Conservation (phyloP, 768 basidiomycete species). For the Pleurotus giganteus region DNA sequence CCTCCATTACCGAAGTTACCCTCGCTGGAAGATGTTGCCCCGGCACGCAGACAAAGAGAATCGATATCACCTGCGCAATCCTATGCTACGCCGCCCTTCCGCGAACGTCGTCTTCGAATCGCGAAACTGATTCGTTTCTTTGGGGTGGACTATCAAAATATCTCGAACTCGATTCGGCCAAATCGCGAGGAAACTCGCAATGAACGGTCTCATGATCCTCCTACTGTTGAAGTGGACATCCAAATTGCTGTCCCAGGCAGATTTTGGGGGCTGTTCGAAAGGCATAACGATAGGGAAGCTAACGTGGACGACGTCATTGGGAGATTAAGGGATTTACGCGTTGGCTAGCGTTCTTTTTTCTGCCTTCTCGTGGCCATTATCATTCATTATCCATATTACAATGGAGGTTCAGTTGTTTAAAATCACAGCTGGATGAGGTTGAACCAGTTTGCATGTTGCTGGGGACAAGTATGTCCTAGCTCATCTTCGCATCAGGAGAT, state of each 20-base stretch:
- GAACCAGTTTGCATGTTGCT: too few species aligned
- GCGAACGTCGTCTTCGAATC: constrained; percentile 41
- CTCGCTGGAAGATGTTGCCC: neutral
- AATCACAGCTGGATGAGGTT: too few species aligned
- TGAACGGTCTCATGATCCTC: constrained; percentile 3
- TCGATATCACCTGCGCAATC: constrained; percentile 3
- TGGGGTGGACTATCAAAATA: constrained; percentile 48
- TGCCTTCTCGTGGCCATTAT: constrained; percentile 6
- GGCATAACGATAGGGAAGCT: constrained; percentile 26
- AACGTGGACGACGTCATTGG: constrained; percentile 42
- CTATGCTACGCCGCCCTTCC: constrained; percentile 14
- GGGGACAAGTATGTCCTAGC: constrained; percentile 6
- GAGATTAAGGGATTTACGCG: constrained; percentile 41
- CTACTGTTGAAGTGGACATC: constrained; percentile 33
- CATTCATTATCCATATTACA: constrained; percentile 10
- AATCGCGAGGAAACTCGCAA: neutral
- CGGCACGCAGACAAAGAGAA: neutral
- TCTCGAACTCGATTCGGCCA: constrained; percentile 25
- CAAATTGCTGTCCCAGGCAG: constrained; percentile 32
- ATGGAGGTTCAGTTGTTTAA: constrained; percentile 10
- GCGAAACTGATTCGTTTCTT: constrained; percentile 58
- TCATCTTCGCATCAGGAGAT: constrained; percentile 82
- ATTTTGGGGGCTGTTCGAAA: constrained; percentile 37
- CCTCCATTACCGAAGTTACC: neutral
- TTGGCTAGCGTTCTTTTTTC: constrained; percentile 17